phyloP scores from a whole-genome alignment of 345 rosid species.

The Populus euphratica region DNA sequence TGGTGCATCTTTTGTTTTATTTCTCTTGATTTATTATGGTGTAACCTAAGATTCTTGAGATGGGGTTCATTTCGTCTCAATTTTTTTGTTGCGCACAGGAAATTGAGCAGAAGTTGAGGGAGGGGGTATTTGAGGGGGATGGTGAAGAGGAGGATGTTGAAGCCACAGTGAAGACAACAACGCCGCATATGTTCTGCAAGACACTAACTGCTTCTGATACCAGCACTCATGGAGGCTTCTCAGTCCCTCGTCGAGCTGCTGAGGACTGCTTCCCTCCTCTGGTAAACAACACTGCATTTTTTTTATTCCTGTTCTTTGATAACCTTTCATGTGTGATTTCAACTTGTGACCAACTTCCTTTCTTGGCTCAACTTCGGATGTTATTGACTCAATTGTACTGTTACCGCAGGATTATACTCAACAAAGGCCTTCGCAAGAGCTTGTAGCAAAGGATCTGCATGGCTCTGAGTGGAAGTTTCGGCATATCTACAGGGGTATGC shows the following conservation, averaged over 20 bases:
- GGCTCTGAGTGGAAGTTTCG: constrained; percentile 95
- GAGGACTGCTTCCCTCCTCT: constrained; percentile 99
- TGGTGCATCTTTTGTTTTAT: not conserved
- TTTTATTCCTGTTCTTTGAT: not conserved
- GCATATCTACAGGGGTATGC: constrained; percentile 86
- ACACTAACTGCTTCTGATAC: constrained; percentile 99
- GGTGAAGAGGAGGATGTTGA: constrained; percentile 71
- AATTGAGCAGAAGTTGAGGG: constrained; percentile 52
- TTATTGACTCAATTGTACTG: constrained; percentile 10
- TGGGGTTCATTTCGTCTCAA: constrained; percentile 1
- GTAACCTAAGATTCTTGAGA: not conserved
- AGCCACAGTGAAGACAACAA: constrained; percentile 51
- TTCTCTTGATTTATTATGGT: not conserved
- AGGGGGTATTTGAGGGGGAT: constrained; percentile 44
- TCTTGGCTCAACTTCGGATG: not conserved
- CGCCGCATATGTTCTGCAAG: constrained; percentile 98
- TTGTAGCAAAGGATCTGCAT: constrained; percentile 93
- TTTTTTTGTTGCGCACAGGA: constrained; percentile 25
- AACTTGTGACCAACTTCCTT: not conserved
- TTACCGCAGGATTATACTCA: constrained; percentile 76
- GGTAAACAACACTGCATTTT: constrained; percentile 37
- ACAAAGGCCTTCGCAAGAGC: constrained; percentile 97
- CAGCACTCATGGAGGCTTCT: constrained; percentile 98
- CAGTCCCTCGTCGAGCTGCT: constrained; percentile 98
- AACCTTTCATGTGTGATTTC: not conserved